Percentiles rank a stretch among this genome's conserved stretches.
Evolutionary conservation across 1,139 yeast genomes (phyloP).

Genomic region (Scheffersomyces illinoinensis): DNA sequence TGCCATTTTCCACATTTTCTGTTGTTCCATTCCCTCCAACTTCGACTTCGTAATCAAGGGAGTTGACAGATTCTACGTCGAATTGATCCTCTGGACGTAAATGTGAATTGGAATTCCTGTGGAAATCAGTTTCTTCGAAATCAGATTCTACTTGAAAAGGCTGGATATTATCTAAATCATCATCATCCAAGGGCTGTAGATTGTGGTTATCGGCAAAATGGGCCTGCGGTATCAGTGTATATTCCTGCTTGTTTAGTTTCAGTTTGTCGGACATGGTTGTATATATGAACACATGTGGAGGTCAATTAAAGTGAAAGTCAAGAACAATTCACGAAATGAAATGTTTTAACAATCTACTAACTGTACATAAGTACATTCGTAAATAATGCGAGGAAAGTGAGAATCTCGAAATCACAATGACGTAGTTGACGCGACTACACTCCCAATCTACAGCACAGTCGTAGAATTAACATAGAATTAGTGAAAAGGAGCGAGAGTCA

Average conservation of each 20-base stretch:
- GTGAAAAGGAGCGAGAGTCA: background rate
- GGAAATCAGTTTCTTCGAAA: slow-evolving; percentile 1
- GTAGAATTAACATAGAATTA: too few species aligned
- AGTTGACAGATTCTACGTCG: slow-evolving; percentile 26
- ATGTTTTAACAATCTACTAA: background rate
- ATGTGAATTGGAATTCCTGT: slow-evolving; percentile 6
- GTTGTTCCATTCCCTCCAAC: slow-evolving; percentile 2
- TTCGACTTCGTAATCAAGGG: slow-evolving; percentile 11
- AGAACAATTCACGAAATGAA: background rate
- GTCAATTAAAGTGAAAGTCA: background rate
- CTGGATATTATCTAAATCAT: slow-evolving; percentile 3
- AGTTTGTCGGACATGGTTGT: background rate
- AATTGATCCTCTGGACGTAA: slow-evolving; percentile 17
- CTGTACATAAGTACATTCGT: background rate
- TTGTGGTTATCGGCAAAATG: background rate
- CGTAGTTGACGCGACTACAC: background rate
- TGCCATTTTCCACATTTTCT: slow-evolving; percentile 16
- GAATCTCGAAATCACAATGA: background rate
- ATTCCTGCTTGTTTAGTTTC: background rate
- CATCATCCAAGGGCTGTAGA: background rate
- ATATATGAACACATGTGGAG: background rate
- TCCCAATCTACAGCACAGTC: too few species aligned
- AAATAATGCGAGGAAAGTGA: background rate
- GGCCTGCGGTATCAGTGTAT: background rate
- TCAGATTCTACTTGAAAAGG: background rate